Percentiles rank a stretch among this genome's conserved stretches.
Evolutionary conservation across 108 stramenopile genomes (phyloP).

Genomic region (Nitzschia putrida): DNA sequence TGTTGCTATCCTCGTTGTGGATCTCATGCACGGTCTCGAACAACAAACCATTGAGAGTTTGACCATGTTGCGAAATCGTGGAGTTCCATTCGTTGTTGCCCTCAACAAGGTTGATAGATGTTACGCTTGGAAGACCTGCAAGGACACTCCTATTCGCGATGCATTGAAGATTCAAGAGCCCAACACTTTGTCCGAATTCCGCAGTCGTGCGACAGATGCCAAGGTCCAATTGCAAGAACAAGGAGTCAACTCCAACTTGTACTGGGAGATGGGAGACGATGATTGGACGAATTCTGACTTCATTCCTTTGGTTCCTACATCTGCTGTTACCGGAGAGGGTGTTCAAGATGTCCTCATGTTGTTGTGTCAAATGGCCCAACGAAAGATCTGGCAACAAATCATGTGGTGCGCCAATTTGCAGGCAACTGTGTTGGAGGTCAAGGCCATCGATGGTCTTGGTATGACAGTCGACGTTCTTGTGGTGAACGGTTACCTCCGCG

Average conservation of each 20-base stretch:
- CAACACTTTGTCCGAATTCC: slow-evolving; percentile 91
- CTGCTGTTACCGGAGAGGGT: slow-evolving; percentile 98
- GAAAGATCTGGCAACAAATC: slow-evolving; percentile 86
- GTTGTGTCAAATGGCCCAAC: slow-evolving; percentile 92
- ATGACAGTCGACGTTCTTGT: slow-evolving; percentile 98
- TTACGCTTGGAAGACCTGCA: slow-evolving; percentile 95
- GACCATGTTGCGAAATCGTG: slow-evolving; percentile 87
- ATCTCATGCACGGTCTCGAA: slow-evolving; percentile 99
- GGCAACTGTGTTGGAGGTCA: slow-evolving; percentile 97
- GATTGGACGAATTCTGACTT: slow-evolving; percentile 89
- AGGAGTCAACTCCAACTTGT: slow-evolving; percentile 97
- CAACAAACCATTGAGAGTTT: slow-evolving; percentile 99
- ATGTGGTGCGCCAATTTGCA: slow-evolving; percentile 95
- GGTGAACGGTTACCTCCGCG: slow-evolving; percentile 89
- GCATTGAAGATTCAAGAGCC: slow-evolving; percentile 89
- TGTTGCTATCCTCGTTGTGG: slow-evolving; percentile 98
- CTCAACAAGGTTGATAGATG: slow-evolving; percentile 99
- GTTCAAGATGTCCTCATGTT: slow-evolving; percentile 95
- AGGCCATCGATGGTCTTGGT: slow-evolving; percentile 98
- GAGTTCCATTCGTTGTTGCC: slow-evolving; percentile 97
- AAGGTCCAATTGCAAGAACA: slow-evolving; percentile 90
- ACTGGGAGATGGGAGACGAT: slow-evolving; percentile 99
- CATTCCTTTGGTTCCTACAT: slow-evolving; percentile 96
- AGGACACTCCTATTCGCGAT: slow-evolving; percentile 91
- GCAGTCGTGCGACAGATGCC: slow-evolving; percentile 76